A percentile compares a stretch with the other conserved stretches of the same genome.
These are phyloP conservation scores for Peribolospora kevripleyi DNA, from an alignment of 768 basidiomycete genomes.

Conservation along the genomic window DNA sequence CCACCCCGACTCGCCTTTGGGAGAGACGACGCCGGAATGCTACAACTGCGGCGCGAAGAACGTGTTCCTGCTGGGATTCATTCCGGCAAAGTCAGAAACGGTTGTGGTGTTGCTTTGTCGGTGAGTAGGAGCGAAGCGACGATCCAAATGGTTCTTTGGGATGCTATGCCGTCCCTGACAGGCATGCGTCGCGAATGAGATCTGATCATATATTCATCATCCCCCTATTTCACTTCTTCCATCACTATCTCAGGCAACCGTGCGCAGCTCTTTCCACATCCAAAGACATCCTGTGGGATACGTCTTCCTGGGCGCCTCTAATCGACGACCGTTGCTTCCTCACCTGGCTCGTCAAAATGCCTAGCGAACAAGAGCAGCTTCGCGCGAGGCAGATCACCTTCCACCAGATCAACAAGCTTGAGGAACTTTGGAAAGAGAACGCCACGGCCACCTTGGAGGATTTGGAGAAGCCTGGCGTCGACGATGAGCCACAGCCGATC, in stretches of 20 bases:
- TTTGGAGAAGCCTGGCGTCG: conserved; percentile 86
- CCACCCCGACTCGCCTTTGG: conserved; percentile 80
- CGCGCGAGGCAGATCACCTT: conserved; percentile 93
- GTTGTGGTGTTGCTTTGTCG: conserved; percentile 92
- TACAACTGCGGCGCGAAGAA: conserved; percentile 99
- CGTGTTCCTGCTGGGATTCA: conserved; percentile 97
- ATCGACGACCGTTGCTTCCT: conserved; percentile 97
- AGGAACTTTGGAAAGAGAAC: conserved; percentile 95
- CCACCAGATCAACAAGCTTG: conserved; percentile 84
- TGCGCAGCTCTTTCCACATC: conserved; percentile 71
- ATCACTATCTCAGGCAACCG: conserved; percentile 43
- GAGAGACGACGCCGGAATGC: conserved; percentile 94
- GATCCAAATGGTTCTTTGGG: too few relatives aligned
- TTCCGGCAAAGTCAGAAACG: conserved; percentile 95
- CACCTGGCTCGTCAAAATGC: conserved; percentile 97
- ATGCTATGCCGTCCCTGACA: too few relatives aligned
- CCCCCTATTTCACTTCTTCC: background rate
- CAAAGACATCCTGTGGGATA: conserved; percentile 97
- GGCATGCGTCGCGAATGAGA: background rate
- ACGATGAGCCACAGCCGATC: conserved; percentile 89
- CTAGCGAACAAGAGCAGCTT: conserved; percentile 83
- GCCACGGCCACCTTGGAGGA: conserved; percentile 84
- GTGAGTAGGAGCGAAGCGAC: conserved; percentile 26
- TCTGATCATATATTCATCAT: background rate
- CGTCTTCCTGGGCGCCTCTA: conserved; percentile 87